Evolutionary conservation across 2,329 filamentous ascomycete genomes (phyloP), one percentile per base, ranked within the genome.

Genomic region (Fusarium penzigii): DNA sequence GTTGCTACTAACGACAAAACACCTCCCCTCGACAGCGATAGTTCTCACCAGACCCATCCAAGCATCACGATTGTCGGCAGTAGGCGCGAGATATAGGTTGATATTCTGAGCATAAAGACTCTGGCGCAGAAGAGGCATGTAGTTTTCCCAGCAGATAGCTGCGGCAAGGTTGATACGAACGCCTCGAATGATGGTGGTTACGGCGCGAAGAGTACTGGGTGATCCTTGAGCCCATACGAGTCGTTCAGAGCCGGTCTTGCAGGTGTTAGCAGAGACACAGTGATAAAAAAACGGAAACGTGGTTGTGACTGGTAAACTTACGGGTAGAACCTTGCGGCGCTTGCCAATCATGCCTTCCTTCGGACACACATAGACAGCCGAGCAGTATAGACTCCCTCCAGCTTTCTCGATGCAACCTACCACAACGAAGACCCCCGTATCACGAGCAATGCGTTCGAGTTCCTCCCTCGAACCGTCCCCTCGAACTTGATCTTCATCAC

Each of bases 131-230:
- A 97, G 76, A 0, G 92, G 92, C 92, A 96, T 97, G 74, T 93
- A 96, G 70, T 90, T 96, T 71, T 97, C 92, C 92, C 92, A 97
- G 77, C 92, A 96, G 60, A 97, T 95, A 4, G 92, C 93, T 3
- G 89, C 86, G 0, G 88, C 92, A 53, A 97, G 81, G 51, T 90
- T 93, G 54, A 97, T 74, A 57, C 84, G 85, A 3, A 92, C 83
- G 45, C 90, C 91, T 55, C 87, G 87, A 68, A 97, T 91, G 20
- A 78, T 83, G 1, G 91, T 92, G 25, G 84, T 87, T 1, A 96
- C 84, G 4, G 92, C 92, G 56, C 84, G 84, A 29, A 97, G 80
- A 4, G 90, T 94, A 1, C 83, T 83, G 0, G 92, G 84, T 3
- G 86, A 87, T 39, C 92, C 92, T 68, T 96, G 90, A 0, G 89